Percentiles rank a stretch among this genome's conserved stretches.
Evolutionary conservation across 768 basidiomycete species (phyloP).

Genomic region (Collybia sordida): DNA sequence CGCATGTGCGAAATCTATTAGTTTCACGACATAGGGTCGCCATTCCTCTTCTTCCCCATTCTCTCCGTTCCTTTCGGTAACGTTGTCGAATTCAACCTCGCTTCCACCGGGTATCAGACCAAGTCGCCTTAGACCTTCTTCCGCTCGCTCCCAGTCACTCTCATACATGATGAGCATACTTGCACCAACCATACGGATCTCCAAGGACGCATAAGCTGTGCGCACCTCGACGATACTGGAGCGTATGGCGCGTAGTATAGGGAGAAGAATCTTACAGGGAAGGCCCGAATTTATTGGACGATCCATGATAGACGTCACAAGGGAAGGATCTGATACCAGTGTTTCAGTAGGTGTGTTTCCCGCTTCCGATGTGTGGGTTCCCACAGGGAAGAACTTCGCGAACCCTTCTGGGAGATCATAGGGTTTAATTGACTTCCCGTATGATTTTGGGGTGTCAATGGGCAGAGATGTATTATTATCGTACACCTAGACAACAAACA

Average conservation of each 20-base stretch:
- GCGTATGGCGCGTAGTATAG: conserved; percentile 56
- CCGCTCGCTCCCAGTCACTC: conserved; percentile 36
- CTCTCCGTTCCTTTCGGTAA: no score
- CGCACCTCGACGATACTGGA: conserved; percentile 52
- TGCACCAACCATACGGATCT: conserved; percentile 80
- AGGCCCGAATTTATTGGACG: conserved; percentile 43
- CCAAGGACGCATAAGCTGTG: conserved; percentile 45
- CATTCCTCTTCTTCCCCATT: no score
- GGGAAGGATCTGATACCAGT: conserved; percentile 5
- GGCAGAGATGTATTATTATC: conserved; percentile 56
- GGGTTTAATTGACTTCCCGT: conserved; percentile 73
- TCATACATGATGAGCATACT: conserved; percentile 82
- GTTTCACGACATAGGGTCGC: conserved; percentile 58
- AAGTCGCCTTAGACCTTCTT: conserved; percentile 9
- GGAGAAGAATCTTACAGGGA: conserved; percentile 49
- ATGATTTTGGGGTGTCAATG: conserved; percentile 66
- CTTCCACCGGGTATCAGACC: conserved; percentile 14
- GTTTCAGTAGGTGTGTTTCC: not conserved
- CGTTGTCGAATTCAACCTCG: no score
- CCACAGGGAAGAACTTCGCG: conserved; percentile 73
- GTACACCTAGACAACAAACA: conserved; percentile 55
- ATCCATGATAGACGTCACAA: not conserved
- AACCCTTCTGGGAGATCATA: conserved; percentile 77
- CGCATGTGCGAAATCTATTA: conserved; percentile 97
- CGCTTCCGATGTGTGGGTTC: conserved; percentile 9